Conservation (phyloP, 2,329 filamentous ascomycete genomes). For the Colletotrichum navitas region DNA sequence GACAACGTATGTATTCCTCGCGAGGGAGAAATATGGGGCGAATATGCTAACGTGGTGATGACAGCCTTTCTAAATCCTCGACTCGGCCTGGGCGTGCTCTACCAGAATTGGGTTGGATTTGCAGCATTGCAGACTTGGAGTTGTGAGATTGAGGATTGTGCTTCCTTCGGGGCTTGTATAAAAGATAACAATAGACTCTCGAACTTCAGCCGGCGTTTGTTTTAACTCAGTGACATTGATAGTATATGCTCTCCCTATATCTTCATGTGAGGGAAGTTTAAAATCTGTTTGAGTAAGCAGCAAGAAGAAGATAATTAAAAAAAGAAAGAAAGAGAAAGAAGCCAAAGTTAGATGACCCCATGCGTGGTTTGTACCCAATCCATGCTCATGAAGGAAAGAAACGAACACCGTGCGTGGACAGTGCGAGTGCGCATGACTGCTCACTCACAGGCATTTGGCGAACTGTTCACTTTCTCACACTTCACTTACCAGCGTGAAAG, state of each 20-base stretch:
- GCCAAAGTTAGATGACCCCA: neutral
- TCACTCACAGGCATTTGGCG: slow-evolving; percentile 1
- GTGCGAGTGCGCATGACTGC: slow-evolving; percentile 25
- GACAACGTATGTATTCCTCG: slow-evolving; percentile 68
- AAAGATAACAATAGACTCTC: slow-evolving; percentile 41
- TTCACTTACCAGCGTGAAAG: slow-evolving; percentile 1
- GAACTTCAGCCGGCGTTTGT: slow-evolving; percentile 23
- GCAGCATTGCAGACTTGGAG: slow-evolving; percentile 21
- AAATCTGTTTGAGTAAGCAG: neutral
- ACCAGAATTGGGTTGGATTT: neutral
- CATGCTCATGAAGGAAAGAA: neutral
- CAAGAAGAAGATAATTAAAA: neutral
- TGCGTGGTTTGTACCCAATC: neutral
- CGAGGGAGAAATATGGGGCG: too few relatives aligned
- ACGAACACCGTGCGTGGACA: slow-evolving; percentile 30
- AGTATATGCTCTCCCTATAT: too few relatives aligned
- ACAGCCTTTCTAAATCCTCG: slow-evolving; percentile 56
- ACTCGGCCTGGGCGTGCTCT: neutral
- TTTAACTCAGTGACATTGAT: neutral
- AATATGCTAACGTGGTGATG: neutral
- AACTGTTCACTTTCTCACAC: slow-evolving; percentile 37
- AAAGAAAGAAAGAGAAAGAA: neutral
- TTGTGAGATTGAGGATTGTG: slow-evolving; percentile 22
- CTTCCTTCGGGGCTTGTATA: slow-evolving; percentile 33
- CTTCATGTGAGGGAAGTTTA: too few relatives aligned